phyloP scores from a whole-genome alignment of 1,284 basidiomycete species.

The Cutaneotrichosporon daszewskae region DNA sequence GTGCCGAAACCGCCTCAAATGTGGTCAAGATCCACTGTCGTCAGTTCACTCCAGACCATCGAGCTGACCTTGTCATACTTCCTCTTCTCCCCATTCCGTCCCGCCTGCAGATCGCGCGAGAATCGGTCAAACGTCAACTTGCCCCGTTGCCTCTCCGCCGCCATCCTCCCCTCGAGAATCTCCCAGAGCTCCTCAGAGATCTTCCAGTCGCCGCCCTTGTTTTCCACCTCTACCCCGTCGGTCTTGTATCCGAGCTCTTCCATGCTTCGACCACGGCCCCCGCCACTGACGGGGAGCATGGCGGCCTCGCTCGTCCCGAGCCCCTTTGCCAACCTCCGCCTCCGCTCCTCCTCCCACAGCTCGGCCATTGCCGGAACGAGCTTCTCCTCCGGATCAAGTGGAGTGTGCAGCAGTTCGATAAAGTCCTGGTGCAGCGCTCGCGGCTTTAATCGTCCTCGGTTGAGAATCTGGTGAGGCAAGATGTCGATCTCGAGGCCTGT shows the following conservation, averaged over 20 bases:
- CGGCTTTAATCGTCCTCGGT: constrained; percentile 62
- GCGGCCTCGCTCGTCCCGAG: constrained; percentile 27
- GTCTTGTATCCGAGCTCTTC: constrained; percentile 40
- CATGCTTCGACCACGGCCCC: constrained; percentile 37
- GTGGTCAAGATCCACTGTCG: constrained; percentile 69
- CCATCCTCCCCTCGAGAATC: constrained; percentile 41
- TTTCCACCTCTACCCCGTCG: constrained; percentile 24
- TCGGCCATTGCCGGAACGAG: constrained; percentile 83
- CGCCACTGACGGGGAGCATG: constrained; percentile 44
- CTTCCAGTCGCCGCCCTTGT: constrained; percentile 47
- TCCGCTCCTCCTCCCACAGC: constrained; percentile 89
- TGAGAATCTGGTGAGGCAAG: constrained; percentile 74
- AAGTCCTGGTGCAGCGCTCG: constrained; percentile 72
- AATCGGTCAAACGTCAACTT: constrained; percentile 37
- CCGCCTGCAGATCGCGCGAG: constrained; percentile 22
- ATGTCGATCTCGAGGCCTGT: constrained; percentile 78
- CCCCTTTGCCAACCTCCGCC: constrained; percentile 61
- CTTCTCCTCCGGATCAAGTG: constrained; percentile 58
- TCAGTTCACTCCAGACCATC: constrained; percentile 5
- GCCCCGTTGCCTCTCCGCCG: constrained; percentile 47
- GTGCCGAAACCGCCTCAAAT: constrained; percentile 65
- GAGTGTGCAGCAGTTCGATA: constrained; percentile 55
- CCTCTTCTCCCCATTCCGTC: constrained; percentile 34
- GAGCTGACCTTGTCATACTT: constrained; percentile 48
- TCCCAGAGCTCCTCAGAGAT: constrained; percentile 38